These are phyloP conservation scores for Backusella sp. DNA, from an alignment of 192 early-diverging fungal genomes.

Conservation along the genomic window DNA sequence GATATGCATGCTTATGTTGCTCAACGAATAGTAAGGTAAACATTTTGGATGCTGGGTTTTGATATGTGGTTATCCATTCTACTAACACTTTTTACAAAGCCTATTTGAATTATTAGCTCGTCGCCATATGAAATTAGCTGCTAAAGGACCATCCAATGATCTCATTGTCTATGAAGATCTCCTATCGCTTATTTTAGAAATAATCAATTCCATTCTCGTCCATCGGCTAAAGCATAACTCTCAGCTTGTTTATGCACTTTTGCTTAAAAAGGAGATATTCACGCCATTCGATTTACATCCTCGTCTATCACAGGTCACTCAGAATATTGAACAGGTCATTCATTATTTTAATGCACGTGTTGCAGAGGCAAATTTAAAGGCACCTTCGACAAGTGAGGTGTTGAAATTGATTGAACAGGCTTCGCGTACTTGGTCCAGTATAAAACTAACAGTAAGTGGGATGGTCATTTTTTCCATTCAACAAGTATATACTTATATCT, in stretches of 20 bases:
- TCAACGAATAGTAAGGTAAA: conserved; percentile 64
- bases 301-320: conserved; percentile 56
- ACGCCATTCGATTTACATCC: conserved; percentile 47
- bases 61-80: neutral
- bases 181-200: conserved; percentile 63
- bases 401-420: conserved; percentile 62
- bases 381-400: conserved; percentile 62
- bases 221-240: conserved; percentile 63
- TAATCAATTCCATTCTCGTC: conserved; percentile 66
- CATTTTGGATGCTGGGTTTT: neutral
- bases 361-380: conserved; percentile 60
- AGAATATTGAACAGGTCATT: conserved; percentile 67
- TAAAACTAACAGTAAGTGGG: conserved; percentile 45
- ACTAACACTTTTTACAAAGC: conserved; percentile 26
- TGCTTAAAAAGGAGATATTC: conserved; percentile 69
- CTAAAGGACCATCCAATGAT: conserved; percentile 34
- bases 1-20: conserved; percentile 70
- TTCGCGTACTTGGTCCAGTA: conserved; percentile 60
- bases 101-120: conserved; percentile 68
- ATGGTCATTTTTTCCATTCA: neutral
- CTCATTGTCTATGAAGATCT: conserved; percentile 64
- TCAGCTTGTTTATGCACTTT: conserved; percentile 67
- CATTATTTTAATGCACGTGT: conserved; percentile 63
- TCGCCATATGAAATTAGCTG: conserved; percentile 58
- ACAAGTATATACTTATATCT: conserved; percentile 12